Conservation (phyloP, 257 asterid genomes). For the Primulina tabacum region DNA sequence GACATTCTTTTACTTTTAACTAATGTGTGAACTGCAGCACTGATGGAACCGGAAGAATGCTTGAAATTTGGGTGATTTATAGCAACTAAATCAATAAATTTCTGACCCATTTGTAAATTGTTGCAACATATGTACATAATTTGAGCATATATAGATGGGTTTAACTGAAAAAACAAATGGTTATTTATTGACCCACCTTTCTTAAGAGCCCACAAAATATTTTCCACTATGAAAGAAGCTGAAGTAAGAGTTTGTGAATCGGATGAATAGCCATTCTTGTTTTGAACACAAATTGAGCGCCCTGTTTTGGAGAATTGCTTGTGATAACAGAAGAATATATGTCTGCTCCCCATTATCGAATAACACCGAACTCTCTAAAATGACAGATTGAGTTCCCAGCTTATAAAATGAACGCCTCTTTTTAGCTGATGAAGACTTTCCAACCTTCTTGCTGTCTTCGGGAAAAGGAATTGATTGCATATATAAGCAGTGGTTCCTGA, state of each 20-base stretch:
- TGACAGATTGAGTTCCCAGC: not conserved
- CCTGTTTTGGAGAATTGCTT: conserved; percentile 14
- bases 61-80: conserved; percentile 49
- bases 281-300: conserved; percentile 17
- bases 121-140: conserved; percentile 44
- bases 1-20: conserved; percentile 50
- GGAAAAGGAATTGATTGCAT: conserved; percentile 65
- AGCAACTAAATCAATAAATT: conserved; percentile 48
- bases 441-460: conserved; percentile 89
- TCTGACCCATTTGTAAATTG: conserved; percentile 44
- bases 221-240: conserved; percentile 51
- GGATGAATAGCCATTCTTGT: conserved; percentile 12
- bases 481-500: conserved; percentile 80
- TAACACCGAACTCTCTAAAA: not conserved
- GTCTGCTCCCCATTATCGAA: conserved; percentile 33
- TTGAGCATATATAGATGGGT: conserved; percentile 48
- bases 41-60: conserved; percentile 55
- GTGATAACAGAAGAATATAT: conserved; percentile 19
- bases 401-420: conserved; percentile 2
- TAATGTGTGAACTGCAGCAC: conserved; percentile 56
- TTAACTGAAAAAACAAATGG: conserved; percentile 38
- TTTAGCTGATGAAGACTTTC: conserved; percentile 26
- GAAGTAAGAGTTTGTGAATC: conserved; percentile 26
- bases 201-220: conserved; percentile 53
- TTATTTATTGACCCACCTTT: conserved; percentile 48